Conservation (phyloP, 345 rosid species). For the Rhodamnia rubescens region DNA sequence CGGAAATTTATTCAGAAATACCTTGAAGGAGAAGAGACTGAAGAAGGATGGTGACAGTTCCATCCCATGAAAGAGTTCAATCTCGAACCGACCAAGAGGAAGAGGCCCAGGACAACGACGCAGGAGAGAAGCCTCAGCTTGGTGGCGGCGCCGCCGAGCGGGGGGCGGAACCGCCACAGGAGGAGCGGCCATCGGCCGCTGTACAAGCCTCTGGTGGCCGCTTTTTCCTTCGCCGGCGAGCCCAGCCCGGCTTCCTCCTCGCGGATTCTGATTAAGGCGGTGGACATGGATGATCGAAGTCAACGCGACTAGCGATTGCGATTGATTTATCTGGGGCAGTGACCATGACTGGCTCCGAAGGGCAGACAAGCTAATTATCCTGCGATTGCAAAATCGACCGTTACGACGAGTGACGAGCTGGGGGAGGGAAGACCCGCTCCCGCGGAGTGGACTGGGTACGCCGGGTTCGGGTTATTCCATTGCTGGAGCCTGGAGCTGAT, state of each 20-base stretch:
- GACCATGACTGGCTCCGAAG: background rate
- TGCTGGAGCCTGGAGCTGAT: background rate
- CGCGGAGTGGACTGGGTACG: background rate
- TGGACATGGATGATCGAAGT: background rate
- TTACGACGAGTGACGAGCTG: background rate
- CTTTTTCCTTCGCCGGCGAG: constrained; percentile 12
- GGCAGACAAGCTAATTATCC: background rate
- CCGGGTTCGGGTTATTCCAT: background rate
- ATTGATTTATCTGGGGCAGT: background rate
- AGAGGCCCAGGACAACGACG: constrained; percentile 3
- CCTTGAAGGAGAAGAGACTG: background rate
- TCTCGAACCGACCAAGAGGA: constrained; percentile 1
- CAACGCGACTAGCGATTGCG: background rate
- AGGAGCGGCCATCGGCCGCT: constrained; percentile 1
- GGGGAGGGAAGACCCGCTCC: background rate
- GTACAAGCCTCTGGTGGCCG: background rate
- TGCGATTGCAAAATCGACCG: background rate
- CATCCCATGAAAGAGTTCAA: constrained; percentile 11
- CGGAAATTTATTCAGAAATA: background rate
- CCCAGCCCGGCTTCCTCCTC: constrained; percentile 3
- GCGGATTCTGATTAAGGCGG: background rate
- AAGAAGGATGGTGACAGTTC: constrained; percentile 6
- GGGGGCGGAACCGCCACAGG: background rate
- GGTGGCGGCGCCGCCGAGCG: background rate
- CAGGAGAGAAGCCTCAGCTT: constrained; percentile 4